Percentiles rank a stretch among this genome's conserved stretches.
Evolutionary conservation across 148 eudicot species (phyloP).

Genomic region (Polygonum maritimum): DNA sequence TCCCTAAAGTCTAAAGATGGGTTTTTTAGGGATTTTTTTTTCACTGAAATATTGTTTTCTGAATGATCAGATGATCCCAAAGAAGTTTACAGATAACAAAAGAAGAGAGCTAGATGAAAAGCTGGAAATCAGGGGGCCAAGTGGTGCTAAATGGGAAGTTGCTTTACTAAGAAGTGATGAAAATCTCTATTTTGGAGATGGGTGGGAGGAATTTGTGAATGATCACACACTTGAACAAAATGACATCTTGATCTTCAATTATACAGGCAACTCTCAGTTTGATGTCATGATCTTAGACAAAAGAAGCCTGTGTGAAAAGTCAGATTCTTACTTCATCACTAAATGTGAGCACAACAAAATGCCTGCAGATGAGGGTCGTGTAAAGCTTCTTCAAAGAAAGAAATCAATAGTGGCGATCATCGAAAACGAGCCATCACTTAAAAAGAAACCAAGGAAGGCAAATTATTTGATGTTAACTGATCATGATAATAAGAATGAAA

Average conservation of each 20-base stretch:
- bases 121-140: neutral
- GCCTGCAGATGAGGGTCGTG: neutral
- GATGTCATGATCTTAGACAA: conserved; percentile 3
- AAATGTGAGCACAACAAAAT: neutral
- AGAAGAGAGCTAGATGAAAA: neutral
- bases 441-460: neutral
- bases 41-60: neutral
- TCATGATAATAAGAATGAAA: neutral
- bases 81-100: conserved; percentile 2
- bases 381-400: neutral
- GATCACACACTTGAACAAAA: neutral
- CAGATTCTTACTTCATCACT: neutral
- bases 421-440: neutral
- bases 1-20: neutral
- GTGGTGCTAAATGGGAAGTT: conserved; percentile 8
- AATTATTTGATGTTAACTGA: neutral
- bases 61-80: conserved; percentile 10
- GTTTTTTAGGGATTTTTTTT: neutral
- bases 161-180: neutral
- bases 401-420: neutral
- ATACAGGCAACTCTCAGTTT: conserved; percentile 8
- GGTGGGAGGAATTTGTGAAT: conserved; percentile 7
- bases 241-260: conserved; percentile 5
- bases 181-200: conserved; percentile 9
- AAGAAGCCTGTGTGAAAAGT: conserved; percentile 4